Evolutionary conservation across 768 basidiomycete genomes (phyloP).

Genomic region (Auriscalpium microsporum): DNA sequence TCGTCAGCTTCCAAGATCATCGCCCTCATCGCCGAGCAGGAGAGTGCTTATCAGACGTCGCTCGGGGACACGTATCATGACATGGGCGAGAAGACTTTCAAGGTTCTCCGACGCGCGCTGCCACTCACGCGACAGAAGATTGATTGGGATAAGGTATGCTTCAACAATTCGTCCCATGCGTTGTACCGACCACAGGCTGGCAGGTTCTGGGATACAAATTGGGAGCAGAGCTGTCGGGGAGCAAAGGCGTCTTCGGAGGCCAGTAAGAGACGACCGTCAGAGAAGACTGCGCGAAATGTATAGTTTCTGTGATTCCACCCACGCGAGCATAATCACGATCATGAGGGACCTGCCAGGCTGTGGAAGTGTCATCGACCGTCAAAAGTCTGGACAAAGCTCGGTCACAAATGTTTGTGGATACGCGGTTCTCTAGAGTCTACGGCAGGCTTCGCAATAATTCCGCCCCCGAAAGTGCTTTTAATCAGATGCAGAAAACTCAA

Average conservation of each 20-base stretch:
- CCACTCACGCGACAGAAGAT: constrained; percentile 90
- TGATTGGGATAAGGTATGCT: constrained; percentile 84
- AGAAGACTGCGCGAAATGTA: no score
- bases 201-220: constrained; percentile 60
- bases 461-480: no score
- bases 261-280: constrained; percentile 14
- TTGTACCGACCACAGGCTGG: constrained; percentile 20
- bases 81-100: constrained; percentile 92
- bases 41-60: constrained; percentile 68
- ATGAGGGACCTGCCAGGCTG: no score
- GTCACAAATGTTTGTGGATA: no score
- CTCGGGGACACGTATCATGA: constrained; percentile 79
- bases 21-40: constrained; percentile 74
- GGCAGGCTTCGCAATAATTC: no score
- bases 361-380: no score
- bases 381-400: no score
- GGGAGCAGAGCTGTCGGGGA: constrained; percentile 66
- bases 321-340: no score
- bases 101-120: constrained; percentile 79
- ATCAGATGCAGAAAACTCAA: no score
- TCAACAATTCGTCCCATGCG: neutral
- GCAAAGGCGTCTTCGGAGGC: constrained; percentile 43
- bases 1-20: constrained; percentile 61
- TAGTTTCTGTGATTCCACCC: no score
- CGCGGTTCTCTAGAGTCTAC: no score